Percentiles rank a stretch among this genome's conserved stretches.
phyloP scores from a whole-genome alignment of 1,139 yeast genomes.

The Saccharomycopsis phalli region DNA sequence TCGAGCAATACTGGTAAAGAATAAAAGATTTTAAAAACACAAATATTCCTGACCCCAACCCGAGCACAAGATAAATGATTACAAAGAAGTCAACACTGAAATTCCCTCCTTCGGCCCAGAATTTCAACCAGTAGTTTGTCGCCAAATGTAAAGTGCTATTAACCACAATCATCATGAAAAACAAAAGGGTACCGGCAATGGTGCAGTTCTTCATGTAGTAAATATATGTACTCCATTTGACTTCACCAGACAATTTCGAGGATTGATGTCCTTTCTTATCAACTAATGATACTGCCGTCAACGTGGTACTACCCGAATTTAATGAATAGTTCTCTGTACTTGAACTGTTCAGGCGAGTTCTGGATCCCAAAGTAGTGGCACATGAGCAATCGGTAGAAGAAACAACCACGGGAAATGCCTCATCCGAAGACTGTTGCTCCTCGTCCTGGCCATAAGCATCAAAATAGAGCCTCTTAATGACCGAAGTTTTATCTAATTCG shows the following conservation, averaged over 20 bases:
- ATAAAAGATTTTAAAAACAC: conserved; percentile 44
- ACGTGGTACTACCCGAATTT: not conserved
- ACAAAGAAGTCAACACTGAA: conserved; percentile 39
- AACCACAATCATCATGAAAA: conserved; percentile 34
- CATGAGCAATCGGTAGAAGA: not conserved
- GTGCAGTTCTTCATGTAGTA: conserved; percentile 65
- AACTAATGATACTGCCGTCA: not conserved
- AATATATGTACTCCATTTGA: conserved; percentile 28
- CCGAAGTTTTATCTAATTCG: not conserved
- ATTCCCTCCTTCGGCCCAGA: conserved; percentile 48
- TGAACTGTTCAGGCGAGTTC: not conserved
- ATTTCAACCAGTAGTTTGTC: conserved; percentile 49
- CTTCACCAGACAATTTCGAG: conserved; percentile 1
- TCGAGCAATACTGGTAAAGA: conserved; percentile 56
- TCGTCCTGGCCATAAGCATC: not conserved
- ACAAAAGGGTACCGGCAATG: conserved; percentile 39
- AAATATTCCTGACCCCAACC: conserved; percentile 43
- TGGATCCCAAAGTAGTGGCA: too few relatives aligned
- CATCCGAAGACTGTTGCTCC: too few relatives aligned
- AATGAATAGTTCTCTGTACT: not conserved
- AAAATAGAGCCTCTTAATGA: not conserved
- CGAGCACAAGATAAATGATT: conserved; percentile 50
- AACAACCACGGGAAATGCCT: too few relatives aligned
- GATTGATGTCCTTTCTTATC: too few relatives aligned
- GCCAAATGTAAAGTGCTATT: conserved; percentile 42